Conservation (phyloP, 2,329 filamentous ascomycete species). For the Hypoxylon rubiginosum region DNA sequence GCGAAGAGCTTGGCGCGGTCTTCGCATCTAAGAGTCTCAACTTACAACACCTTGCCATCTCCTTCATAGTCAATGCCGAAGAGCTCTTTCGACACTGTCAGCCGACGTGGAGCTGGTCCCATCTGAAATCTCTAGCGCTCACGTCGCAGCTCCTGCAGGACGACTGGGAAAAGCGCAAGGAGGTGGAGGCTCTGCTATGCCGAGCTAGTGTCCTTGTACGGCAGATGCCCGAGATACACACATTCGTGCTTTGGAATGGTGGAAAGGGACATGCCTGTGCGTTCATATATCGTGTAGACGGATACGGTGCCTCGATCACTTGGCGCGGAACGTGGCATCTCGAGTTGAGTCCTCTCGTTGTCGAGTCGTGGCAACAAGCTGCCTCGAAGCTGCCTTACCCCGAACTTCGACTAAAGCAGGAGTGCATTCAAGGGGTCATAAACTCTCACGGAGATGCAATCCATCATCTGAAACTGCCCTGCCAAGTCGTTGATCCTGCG, state of each 20-base stretch:
- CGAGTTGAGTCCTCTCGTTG: slow-evolving; percentile 44
- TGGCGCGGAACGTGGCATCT: slow-evolving; percentile 54
- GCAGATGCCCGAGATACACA: slow-evolving; percentile 51
- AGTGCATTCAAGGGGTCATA: slow-evolving; percentile 42
- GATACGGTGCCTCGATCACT: slow-evolving; percentile 45
- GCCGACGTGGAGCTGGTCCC: slow-evolving; percentile 47
- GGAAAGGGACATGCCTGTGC: slow-evolving; percentile 49
- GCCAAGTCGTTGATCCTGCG: slow-evolving; percentile 50
- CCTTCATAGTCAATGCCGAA: slow-evolving; percentile 49
- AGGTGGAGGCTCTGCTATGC: slow-evolving; percentile 46
- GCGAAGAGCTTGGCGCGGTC: slow-evolving; percentile 25
- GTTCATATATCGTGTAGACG: slow-evolving; percentile 50
- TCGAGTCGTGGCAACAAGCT: slow-evolving; percentile 45
- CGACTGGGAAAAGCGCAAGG: slow-evolving; percentile 21
- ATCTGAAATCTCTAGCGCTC: slow-evolving; percentile 52
- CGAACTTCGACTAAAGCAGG: slow-evolving; percentile 45
- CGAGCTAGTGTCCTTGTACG: slow-evolving; percentile 43
- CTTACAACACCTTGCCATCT: slow-evolving; percentile 49
- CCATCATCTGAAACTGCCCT: slow-evolving; percentile 50
- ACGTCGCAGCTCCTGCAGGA: slow-evolving; percentile 50
- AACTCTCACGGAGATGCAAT: slow-evolving; percentile 52
- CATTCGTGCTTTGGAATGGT: slow-evolving; percentile 54
- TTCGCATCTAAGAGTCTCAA: slow-evolving; percentile 48
- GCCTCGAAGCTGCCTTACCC: slow-evolving; percentile 36
- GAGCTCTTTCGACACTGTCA: slow-evolving; percentile 48